Evolutionary conservation across 78 protist species (phyloP).

Genomic region (Emiliania huxleyi): DNA sequence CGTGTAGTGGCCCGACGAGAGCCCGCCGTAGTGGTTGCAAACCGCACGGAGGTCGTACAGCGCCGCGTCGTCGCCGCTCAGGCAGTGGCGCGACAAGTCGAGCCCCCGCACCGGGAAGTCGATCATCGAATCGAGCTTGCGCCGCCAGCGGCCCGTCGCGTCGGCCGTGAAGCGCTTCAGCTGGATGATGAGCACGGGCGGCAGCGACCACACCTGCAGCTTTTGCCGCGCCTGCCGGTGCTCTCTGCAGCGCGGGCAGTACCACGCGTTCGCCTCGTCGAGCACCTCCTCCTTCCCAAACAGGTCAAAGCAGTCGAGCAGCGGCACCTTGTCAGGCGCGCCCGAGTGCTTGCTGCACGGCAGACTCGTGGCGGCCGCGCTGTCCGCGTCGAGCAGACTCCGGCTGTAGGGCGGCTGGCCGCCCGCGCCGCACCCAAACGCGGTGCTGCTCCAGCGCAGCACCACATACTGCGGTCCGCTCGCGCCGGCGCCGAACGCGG

Average conservation of each 20-base stretch:
- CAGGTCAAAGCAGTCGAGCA: background rate
- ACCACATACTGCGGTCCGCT: background rate
- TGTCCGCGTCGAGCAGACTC: background rate
- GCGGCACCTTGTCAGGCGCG: background rate
- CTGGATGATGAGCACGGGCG: slow-evolving; percentile 69
- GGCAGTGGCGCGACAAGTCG: slow-evolving; percentile 41
- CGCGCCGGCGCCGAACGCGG: background rate
- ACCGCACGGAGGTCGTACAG: slow-evolving; percentile 85
- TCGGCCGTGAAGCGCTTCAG: slow-evolving; percentile 83
- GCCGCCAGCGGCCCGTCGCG: too few species aligned
- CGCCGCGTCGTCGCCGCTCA: background rate
- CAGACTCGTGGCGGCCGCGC: background rate
- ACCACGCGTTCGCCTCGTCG: background rate
- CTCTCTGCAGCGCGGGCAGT: slow-evolving; percentile 9
- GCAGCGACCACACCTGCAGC: background rate
- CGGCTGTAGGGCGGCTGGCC: background rate
- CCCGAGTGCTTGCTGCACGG: background rate
- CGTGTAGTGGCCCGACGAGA: slow-evolving; percentile 93
- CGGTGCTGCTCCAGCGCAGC: background rate
- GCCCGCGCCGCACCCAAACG: background rate
- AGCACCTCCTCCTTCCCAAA: slow-evolving; percentile 26
- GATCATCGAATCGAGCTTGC: slow-evolving; percentile 73
- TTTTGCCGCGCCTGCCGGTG: background rate
- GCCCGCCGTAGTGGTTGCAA: slow-evolving; percentile 84
- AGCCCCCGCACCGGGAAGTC: slow-evolving; percentile 77